These are phyloP conservation scores for Metschnikowia hibisci DNA, from an alignment of 805 yeast genomes.

Conservation along the genomic window DNA sequence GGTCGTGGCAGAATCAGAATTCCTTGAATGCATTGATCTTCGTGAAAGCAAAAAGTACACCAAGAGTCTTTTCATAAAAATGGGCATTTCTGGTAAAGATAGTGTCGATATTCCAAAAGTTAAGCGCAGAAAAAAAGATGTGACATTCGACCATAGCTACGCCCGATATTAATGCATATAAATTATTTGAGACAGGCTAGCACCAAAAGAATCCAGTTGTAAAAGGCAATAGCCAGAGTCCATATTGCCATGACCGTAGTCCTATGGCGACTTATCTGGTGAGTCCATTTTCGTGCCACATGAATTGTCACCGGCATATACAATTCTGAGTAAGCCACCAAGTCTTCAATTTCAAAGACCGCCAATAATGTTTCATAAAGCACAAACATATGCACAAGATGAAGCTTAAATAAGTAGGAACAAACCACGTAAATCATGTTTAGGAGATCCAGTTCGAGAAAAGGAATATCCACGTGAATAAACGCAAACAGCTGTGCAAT, in stretches of 20 bases:
- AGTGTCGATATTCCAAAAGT: neutral
- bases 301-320: slow-evolving; percentile 10
- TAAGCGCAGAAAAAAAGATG: neutral
- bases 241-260: neutral
- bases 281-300: neutral
- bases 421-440: slow-evolving; percentile 19
- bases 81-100: neutral
- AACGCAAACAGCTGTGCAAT: slow-evolving; percentile 33
- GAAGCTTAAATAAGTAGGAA: slow-evolving; percentile 29
- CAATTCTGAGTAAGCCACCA: slow-evolving; percentile 13
- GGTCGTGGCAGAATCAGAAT: slow-evolving; percentile 1
- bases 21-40: slow-evolving; percentile 4
- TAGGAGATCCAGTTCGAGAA: slow-evolving; percentile 6
- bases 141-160: slow-evolving; percentile 5
- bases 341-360: slow-evolving; percentile 9
- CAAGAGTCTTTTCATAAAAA: neutral
- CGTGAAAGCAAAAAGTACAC: neutral
- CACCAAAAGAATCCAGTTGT: neutral
- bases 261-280: neutral
- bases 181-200: neutral
- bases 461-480: slow-evolving; percentile 22
- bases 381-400: slow-evolving; percentile 31
- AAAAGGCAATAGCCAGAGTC: neutral
- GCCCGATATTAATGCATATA: slow-evolving; percentile 6
- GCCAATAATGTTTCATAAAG: slow-evolving; percentile 26